phyloP scores from a whole-genome alignment of 768 basidiomycete genomes.

The Dentipellis fragilis region DNA sequence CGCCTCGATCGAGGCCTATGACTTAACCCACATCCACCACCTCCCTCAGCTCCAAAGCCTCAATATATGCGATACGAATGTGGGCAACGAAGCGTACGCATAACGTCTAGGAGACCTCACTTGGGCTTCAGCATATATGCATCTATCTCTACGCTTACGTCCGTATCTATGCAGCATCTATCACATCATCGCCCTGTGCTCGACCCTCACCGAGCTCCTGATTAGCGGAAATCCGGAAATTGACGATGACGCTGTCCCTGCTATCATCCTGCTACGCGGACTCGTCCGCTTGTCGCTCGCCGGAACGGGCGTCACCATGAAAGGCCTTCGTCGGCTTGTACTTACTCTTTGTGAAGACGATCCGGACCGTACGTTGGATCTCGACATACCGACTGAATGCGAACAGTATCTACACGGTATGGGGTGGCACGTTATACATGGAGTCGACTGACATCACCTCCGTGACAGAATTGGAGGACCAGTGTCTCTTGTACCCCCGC shows the following conservation, averaged over 20 bases:
- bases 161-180: conserved; percentile 40
- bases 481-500: conserved; percentile 36
- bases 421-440: conserved; percentile 8
- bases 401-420: conserved; percentile 46
- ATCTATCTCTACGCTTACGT: background rate
- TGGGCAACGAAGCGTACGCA: conserved; percentile 60
- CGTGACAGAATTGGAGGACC: conserved; percentile 32
- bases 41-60: conserved; percentile 40
- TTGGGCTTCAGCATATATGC: background rate
- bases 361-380: conserved; percentile 32
- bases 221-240: conserved; percentile 43
- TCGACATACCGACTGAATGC: conserved; percentile 46
- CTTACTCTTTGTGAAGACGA: conserved; percentile 18
- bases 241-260: conserved; percentile 46
- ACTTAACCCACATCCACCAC: conserved; percentile 42
- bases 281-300: conserved; percentile 41
- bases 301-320: conserved; percentile 46
- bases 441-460: background rate
- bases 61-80: conserved; percentile 39
- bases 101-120: too few relatives aligned
- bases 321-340: conserved; percentile 45
- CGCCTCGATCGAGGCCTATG: conserved; percentile 34
- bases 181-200: conserved; percentile 45
- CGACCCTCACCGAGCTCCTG: conserved; percentile 40
- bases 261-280: conserved; percentile 36